Evolutionary conservation across 2,329 filamentous ascomycete species (phyloP), one percentile per base, ranked within the genome.

Genomic region (Beauveria asiatica): DNA sequence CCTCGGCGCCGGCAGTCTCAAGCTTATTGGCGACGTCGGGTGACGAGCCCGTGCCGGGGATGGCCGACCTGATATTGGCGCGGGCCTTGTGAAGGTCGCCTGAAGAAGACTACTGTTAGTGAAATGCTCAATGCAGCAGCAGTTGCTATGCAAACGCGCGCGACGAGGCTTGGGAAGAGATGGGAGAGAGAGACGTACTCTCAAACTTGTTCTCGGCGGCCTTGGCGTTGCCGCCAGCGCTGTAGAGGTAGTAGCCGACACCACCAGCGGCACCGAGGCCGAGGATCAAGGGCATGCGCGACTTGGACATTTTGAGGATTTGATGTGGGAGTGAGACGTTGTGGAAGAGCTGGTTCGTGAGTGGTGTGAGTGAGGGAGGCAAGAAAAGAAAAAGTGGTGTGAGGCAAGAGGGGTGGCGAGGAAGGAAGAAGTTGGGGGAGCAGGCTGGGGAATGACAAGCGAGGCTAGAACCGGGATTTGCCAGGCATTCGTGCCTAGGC

Each of bases 221-320:
- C 74, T 88, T 90, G 56, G 90, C 81, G 73, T 85, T 83, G 61
- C 93, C 92, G 63, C 93, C 93, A 17, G 92, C 88, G 56, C 77
- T 81, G 80, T 96, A 99, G 64, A 97, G 83, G 79, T 97, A 97
- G 81, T 96, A 97, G 48, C 89, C 91, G 61, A 86, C 78, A 65
- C 85, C 88, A 67, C 83, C 84, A 37, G 82, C 87, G 65, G 83
- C 85, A 62, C 80, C 83, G 66, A 85, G 75, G 67, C 86, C 88
- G 67, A 87, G 70, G 67, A 78, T 69, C 65, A 79, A 66, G 66
- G 80, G 79, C 46, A 74, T 66, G 65, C 75, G 75, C 54, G 79
- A 79, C 62, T 70, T 73, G 65, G 77, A 78, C 78, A 81, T 82
- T 65, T 53, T 74, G 64, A 66, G 9, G 25, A 16, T 21, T 56